phyloP scores from a whole-genome alignment of 768 basidiomycete genomes.

The Lactifluus hygrophoroides region DNA sequence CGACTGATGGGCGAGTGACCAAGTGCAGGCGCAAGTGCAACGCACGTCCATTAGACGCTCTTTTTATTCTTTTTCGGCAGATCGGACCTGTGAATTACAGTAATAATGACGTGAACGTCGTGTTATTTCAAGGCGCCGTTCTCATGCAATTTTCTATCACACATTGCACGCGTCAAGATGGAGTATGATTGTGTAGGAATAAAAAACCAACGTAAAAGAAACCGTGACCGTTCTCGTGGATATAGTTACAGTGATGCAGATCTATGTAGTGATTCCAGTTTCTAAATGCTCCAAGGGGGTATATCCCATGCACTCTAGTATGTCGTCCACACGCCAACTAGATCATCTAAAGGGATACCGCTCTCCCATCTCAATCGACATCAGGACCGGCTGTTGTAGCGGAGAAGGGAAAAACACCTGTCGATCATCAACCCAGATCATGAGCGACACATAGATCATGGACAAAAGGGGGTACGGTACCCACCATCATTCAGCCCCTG shows the following conservation, averaged over 20 bases:
- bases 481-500: neutral
- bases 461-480: neutral
- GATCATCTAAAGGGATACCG: neutral
- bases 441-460: neutral
- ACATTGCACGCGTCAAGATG: neutral
- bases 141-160: neutral
- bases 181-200: neutral
- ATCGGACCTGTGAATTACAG: too few relatives aligned
- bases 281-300: neutral
- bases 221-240: neutral
- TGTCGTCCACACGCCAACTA: neutral
- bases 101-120: too few relatives aligned
- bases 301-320: conserved; percentile 4
- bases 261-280: neutral
- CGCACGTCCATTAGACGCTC: too few relatives aligned
- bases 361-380: neutral
- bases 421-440: neutral
- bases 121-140: too few relatives aligned
- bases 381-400: neutral
- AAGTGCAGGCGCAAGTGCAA: too few relatives aligned
- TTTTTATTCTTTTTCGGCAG: too few relatives aligned
- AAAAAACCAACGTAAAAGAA: neutral
- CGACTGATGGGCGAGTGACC: too few relatives aligned
- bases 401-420: neutral
- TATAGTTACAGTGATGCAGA: neutral